phyloP scores from a whole-genome alignment of 1,284 basidiomycete genomes.

The Cryptococcus neoformans region DNA sequence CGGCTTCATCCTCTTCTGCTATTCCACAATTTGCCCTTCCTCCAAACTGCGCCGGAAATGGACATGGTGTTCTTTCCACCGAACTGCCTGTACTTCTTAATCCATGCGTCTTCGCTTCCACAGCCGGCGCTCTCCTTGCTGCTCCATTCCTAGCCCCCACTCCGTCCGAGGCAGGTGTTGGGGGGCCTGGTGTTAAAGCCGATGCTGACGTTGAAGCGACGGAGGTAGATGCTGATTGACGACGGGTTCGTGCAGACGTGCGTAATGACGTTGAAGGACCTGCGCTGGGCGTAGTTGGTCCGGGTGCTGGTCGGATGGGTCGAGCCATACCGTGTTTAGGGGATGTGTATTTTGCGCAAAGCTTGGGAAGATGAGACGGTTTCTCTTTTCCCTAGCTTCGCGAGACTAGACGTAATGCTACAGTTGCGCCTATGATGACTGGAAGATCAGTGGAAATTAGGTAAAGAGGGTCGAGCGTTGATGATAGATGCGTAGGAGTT shows the following conservation, averaged over 20 bases:
- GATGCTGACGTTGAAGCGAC: slow-evolving; percentile 3
- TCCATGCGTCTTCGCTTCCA: slow-evolving; percentile 39
- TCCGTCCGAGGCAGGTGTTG: slow-evolving; percentile 8
- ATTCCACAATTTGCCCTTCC: slow-evolving; percentile 38
- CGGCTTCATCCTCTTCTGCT: slow-evolving; percentile 39
- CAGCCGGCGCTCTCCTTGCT: not conserved
- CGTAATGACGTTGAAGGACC: not conserved
- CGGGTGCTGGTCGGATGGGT: slow-evolving; percentile 18
- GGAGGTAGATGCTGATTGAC: not conserved
- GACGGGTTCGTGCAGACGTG: not conserved
- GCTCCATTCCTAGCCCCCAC: not conserved
- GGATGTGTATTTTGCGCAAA: not conserved
- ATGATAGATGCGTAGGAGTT: not conserved
- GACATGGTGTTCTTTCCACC: slow-evolving; percentile 33
- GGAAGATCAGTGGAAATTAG: not conserved
- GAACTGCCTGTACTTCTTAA: slow-evolving; percentile 31
- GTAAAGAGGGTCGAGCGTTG: not conserved
- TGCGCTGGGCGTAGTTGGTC: slow-evolving; percentile 4
- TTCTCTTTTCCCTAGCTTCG: slow-evolving; percentile 8
- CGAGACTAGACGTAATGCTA: not conserved
- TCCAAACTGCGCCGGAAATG: slow-evolving; percentile 38
- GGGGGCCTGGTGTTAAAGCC: slow-evolving; percentile 7
- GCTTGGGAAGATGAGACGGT: slow-evolving; percentile 4
- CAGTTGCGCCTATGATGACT: too few relatives aligned
- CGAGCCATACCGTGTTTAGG: slow-evolving; percentile 16